Evolutionary conservation across 768 basidiomycete species (phyloP).

Genomic region (Boletus reticulatus): DNA sequence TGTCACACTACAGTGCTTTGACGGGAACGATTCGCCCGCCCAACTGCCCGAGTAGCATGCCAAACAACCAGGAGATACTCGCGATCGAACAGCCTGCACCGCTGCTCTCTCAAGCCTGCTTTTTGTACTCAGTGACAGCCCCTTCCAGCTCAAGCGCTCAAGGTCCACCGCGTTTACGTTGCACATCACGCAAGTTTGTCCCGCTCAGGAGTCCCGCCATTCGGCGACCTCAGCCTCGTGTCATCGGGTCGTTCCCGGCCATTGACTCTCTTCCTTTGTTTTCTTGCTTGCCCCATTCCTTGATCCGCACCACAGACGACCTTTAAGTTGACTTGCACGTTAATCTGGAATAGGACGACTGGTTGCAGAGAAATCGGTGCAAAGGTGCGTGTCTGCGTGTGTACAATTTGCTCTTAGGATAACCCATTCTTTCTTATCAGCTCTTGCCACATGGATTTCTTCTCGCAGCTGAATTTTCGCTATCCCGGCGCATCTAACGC

Average conservation of each 20-base stretch:
- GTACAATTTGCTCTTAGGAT: background rate
- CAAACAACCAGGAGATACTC: slow-evolving; percentile 5
- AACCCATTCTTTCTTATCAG: background rate
- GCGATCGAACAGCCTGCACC: background rate
- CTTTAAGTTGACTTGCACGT: background rate
- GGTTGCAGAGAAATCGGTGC: background rate
- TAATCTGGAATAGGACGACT: background rate
- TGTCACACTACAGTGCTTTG: background rate
- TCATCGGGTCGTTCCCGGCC: background rate
- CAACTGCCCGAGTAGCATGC: background rate
- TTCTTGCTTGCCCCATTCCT: slow-evolving; percentile 2
- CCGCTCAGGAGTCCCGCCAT: background rate
- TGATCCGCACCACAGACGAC: slow-evolving; percentile 6
- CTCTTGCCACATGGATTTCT: slow-evolving; percentile 14
- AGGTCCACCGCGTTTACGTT: slow-evolving; percentile 12
- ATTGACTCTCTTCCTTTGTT: slow-evolving; percentile 4
- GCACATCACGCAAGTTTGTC: background rate
- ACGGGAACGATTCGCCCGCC: slow-evolving; percentile 8
- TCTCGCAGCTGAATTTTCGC: slow-evolving; percentile 10
- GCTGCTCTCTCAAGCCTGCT: background rate
- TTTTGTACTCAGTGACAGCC: background rate
- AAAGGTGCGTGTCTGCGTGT: slow-evolving; percentile 16
- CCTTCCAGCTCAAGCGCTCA: background rate
- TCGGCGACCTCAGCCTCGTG: slow-evolving; percentile 16
- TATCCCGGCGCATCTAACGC: slow-evolving; percentile 10